Evolutionary conservation across 2,329 filamentous ascomycete genomes (phyloP), one percentile per base, ranked within the genome.

Genomic region (Fusarium protoensiforme): DNA sequence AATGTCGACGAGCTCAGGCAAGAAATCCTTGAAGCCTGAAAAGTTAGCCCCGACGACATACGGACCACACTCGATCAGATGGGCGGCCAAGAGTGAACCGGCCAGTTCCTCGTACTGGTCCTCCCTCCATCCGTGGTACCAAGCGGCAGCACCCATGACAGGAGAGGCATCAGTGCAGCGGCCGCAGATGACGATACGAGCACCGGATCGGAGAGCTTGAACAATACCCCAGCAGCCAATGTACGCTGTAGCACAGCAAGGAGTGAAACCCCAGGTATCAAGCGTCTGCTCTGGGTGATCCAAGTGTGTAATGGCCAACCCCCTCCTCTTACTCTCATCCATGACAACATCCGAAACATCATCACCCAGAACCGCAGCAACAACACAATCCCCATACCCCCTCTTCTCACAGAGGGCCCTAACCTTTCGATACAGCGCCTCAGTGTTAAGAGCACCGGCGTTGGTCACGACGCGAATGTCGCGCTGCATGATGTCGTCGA

Each of bases 1-100:
- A 11, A 81, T 70, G n/a, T 81, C 76, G 11, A 82, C 76, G 0
- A 79, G 72, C 5, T 78, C 78, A 0, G 75, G 67, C 0, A 80
- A 56, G 35, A 81, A 77, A 1, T 81, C 77, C 14, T 77, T 78
- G 73, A 79, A 88, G 1, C 87, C 88, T 0, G 87, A 83, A 67
- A 89, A 90, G 69, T 90, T 90, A 0, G 81, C 85, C 0, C 88
- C 88, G 0, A 86, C 87, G 4, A 86, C 86, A 62, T 90, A 90
- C 1, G 85, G 82, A 0, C 83, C 84, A 72, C 87, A 89, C 73
- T 90, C 88, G 43, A 89, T 88, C 7, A 89, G 75, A 76, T 89
- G 87, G 1, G 86, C 87, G 0, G 87, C 86, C 5, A 90, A 77
- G 0, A 90, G 75, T 0, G 86, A 81, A 0, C 85, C 85, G 0